Base-by-base conservation (phyloP, 1,284 basidiomycete genomes). In the Heterobasidion annosum region DNA sequence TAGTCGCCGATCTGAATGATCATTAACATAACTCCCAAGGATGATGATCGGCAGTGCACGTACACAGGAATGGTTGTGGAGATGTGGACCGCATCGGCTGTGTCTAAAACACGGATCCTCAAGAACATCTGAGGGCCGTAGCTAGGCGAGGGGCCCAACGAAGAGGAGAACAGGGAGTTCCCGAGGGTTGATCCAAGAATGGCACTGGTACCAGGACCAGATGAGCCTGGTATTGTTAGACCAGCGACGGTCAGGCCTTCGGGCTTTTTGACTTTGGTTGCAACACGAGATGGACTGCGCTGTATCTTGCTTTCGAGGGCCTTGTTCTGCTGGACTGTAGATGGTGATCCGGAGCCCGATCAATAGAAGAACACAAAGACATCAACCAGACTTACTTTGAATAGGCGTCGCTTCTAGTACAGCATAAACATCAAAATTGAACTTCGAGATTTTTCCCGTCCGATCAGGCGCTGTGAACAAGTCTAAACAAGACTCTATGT, bases 391-490 rank as follows among this genome's bases (percentile, higher is more conserved):
- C 80, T 47, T 62, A 93, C 92, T 75, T 74, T 98, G 96, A 3
- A 83, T 70, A 0, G 82, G 70, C 3, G 83, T 88, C 0, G 86
- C 87, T 60, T 82, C 78, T 69, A 95, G 66, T 15, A 98, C 81
- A 5, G 94, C 97, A 67, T 94, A 98, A 42, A 92, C 91, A 52
- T 91, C 89, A 52, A 93, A 90, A 48, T 88, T 90, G 70, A 99
- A 98, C 64, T 92, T 94, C 37, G 83, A 80, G 13, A 96, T 85
- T 62, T 87, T 85, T 6, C 90, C 82, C 50, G 84, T 85, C 37
- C 96, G 78, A 66, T 98, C 97, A 10, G 97, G 88, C 1, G 95
- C 94, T 93, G 61, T n/a, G 60, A n/a, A 34, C 12, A 32, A 15
- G 34, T 16, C 50, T 34, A 18, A 57, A 52, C 46, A 50, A 35